Base-by-base conservation (phyloP, 192 early-diverging fungal genomes). In the Backusella psychrophila region DNA sequence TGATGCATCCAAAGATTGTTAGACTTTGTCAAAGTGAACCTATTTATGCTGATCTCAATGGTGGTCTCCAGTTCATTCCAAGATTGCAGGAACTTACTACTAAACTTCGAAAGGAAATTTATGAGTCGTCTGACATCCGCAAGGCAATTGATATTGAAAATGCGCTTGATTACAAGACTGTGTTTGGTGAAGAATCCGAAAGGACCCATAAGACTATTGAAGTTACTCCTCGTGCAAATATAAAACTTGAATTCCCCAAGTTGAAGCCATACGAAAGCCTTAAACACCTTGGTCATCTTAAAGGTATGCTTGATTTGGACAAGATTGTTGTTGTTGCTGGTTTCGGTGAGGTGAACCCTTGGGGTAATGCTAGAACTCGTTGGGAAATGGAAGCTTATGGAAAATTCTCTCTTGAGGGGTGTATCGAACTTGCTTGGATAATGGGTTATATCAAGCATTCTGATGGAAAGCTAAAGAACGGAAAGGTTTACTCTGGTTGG, bases 341-440 rank as follows among this genome's bases (percentile, higher is more conserved):
- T 59, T 98, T 95, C 78, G 92, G 93, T 81, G 97, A 98, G 81
- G 93, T 98, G 26, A 90, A 94, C 4, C 94, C 97, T 8, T 95
- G 90, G 86, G 97, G 97, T 75, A 92, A 94, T 65, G 86, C 92
- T 17, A 88, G 95, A 75, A 98, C 96, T 59, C 94, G 97, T 75
- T 98, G 97, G 97, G 96, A 98, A 81, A 95, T 98, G 89, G 97
- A 98, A 84, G 90, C 94, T 42, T 84, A 89, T 71, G 95, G 96
- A 73, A 88, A 94, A 80, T 91, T 96, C 85, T 94, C 93, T 38
- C 87, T 96, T 35, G 92, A 94, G 73, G 95, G 97, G 11, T 96
- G 94, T 81, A 96, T 98, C 76, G 97, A 98, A 83, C 91, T 98
- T 89, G 95, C 97, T 6, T 96, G 97, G 95, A 94, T 98, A 82